Evolutionary conservation across 768 basidiomycete genomes (phyloP).

Genomic region (Leccinum subgranulosum): DNA sequence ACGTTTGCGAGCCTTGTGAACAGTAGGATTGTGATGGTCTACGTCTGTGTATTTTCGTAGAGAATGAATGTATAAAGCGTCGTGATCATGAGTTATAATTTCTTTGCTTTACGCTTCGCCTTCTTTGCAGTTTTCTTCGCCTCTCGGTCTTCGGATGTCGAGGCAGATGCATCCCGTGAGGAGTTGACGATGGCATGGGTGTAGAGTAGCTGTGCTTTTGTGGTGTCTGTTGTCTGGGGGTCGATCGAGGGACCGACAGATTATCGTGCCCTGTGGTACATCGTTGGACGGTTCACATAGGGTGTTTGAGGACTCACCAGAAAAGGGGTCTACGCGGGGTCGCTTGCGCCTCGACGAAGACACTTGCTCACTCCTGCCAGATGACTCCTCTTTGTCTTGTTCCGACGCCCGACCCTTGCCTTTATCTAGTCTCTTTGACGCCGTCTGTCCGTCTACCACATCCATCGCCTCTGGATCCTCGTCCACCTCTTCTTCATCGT

Average conservation of each 20-base stretch:
- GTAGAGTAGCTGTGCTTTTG: conserved; percentile 3
- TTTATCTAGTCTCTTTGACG: conserved; percentile 22
- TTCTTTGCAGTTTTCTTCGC: too few relatives aligned
- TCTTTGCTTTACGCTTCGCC: too few relatives aligned
- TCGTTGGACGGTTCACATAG: not conserved
- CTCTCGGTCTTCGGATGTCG: too few relatives aligned
- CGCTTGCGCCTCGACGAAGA: conserved; percentile 45
- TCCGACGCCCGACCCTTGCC: conserved; percentile 38
- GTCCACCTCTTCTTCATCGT: conserved; percentile 20
- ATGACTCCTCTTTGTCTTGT: conserved; percentile 1
- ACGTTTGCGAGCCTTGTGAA: too few relatives aligned
- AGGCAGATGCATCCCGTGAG: too few relatives aligned
- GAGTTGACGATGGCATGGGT: not conserved
- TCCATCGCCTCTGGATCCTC: conserved; percentile 11
- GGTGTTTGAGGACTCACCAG: conserved; percentile 38
- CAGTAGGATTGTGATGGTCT: too few relatives aligned
- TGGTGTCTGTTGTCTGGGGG: not conserved
- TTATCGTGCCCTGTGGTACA: conserved; percentile 33
- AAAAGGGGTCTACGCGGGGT: conserved; percentile 60
- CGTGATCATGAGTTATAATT: too few relatives aligned
- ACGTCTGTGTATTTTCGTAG: too few relatives aligned
- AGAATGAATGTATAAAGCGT: too few relatives aligned
- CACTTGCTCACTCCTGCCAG: conserved; percentile 1
- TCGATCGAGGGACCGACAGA: conserved; percentile 1
- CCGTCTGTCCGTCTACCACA: not conserved